Conservation (phyloP, 2,329 filamentous ascomycete genomes). For the Penicillium brevicompactum region DNA sequence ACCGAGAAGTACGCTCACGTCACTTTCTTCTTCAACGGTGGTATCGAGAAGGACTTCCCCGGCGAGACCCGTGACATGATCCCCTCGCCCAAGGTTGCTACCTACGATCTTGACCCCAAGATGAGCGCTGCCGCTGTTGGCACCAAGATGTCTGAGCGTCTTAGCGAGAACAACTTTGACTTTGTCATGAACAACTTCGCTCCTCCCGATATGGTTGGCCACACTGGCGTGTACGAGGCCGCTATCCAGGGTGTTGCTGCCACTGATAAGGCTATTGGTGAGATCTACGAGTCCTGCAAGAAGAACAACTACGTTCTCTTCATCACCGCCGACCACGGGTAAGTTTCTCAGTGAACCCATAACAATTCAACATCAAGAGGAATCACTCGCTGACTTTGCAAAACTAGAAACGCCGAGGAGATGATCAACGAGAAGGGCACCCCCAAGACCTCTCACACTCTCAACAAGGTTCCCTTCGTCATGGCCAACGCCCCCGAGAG, state of each 20-base stretch:
- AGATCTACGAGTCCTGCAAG: slow-evolving; percentile 92
- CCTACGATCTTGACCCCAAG: slow-evolving; percentile 91
- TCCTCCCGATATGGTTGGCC: slow-evolving; percentile 98
- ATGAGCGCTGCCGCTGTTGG: slow-evolving; percentile 94
- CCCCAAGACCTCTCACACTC: slow-evolving; percentile 97
- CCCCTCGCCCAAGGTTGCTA: slow-evolving; percentile 89
- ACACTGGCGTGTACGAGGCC: slow-evolving; percentile 96
- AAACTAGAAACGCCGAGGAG: slow-evolving; percentile 81
- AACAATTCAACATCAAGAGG: not conserved
- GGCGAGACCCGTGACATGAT: slow-evolving; percentile 93
- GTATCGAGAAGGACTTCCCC: slow-evolving; percentile 93
- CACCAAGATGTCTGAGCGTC: slow-evolving; percentile 83
- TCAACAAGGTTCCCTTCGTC: slow-evolving; percentile 95
- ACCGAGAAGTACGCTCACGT: slow-evolving; percentile 99
- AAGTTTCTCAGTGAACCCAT: slow-evolving; percentile 32
- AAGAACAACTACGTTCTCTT: slow-evolving; percentile 91
- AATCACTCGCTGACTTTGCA: slow-evolving; percentile 22
- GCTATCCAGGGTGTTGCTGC: slow-evolving; percentile 81
- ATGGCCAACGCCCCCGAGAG: slow-evolving; percentile 95
- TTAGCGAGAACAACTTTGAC: slow-evolving; percentile 82
- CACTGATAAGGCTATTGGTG: slow-evolving; percentile 91
- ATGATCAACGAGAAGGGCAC: slow-evolving; percentile 97
- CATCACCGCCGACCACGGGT: slow-evolving; percentile 93
- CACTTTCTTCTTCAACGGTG: slow-evolving; percentile 99
- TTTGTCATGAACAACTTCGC: slow-evolving; percentile 99